These are phyloP conservation scores for Geotrichum phurueaensis DNA, from an alignment of 1,139 yeast genomes.

Conservation along the genomic window DNA sequence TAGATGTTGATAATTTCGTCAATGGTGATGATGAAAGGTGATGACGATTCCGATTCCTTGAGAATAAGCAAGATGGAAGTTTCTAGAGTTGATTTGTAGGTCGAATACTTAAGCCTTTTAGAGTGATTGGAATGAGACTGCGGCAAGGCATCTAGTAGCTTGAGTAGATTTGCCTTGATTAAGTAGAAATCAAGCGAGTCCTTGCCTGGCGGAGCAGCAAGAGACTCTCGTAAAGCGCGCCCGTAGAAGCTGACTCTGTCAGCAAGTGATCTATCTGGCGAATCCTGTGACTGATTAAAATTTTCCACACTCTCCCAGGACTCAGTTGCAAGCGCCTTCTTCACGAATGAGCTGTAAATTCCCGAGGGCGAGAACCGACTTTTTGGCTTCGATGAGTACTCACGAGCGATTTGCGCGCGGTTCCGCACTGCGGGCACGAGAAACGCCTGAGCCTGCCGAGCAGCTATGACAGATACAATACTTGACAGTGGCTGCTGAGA, in stretches of 20 bases:
- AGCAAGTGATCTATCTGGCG: neutral
- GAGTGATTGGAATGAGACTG: slow-evolving; percentile 1
- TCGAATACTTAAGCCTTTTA: slow-evolving; percentile 1
- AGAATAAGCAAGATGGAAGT: slow-evolving; percentile 5
- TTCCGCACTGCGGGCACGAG: neutral
- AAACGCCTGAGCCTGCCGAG: neutral
- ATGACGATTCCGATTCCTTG: slow-evolving; percentile 10
- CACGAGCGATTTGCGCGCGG: neutral
- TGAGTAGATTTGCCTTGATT: slow-evolving; percentile 9
- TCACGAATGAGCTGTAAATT: slow-evolving; percentile 13
- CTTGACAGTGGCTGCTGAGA: neutral
- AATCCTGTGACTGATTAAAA: neutral
- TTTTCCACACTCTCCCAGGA: slow-evolving; percentile 13
- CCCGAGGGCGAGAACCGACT: slow-evolving; percentile 11
- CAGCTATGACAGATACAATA: neutral
- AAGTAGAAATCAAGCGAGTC: slow-evolving; percentile 12
- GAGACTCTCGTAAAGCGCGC: slow-evolving; percentile 14
- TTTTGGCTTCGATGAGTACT: slow-evolving; percentile 5
- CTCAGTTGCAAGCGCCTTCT: slow-evolving; percentile 15
- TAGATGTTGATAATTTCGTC: slow-evolving; percentile 6
- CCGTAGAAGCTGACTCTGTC: slow-evolving; percentile 6
- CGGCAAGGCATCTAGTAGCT: slow-evolving; percentile 4
- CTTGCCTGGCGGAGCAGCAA: slow-evolving; percentile 16
- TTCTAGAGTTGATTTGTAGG: slow-evolving; percentile 4
- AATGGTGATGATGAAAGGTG: slow-evolving; percentile 5